phyloP scores from a whole-genome alignment of 2,329 filamentous ascomycete genomes.

The Bipolaris victoriae region DNA sequence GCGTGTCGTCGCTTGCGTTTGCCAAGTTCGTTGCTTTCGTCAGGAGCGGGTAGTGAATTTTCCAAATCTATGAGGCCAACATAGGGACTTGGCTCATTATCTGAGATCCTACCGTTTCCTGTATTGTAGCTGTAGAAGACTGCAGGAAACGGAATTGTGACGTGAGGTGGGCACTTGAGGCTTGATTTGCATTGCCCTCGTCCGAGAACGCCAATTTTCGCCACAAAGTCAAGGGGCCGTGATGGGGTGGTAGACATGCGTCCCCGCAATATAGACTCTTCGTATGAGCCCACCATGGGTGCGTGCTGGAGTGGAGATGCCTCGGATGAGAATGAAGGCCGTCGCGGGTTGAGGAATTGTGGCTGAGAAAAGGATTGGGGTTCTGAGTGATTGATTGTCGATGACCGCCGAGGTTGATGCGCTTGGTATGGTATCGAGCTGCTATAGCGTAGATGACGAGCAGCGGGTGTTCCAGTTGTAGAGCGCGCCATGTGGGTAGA shows the following conservation, averaged over 20 bases:
- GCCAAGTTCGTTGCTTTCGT: slow-evolving; percentile 50
- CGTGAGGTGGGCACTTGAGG: slow-evolving; percentile 85
- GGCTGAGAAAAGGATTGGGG: slow-evolving; percentile 52
- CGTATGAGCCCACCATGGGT: slow-evolving; percentile 96
- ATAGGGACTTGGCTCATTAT: slow-evolving; percentile 93
- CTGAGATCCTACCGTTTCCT: slow-evolving; percentile 69
- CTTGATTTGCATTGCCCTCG: slow-evolving; percentile 86
- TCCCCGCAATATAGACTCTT: slow-evolving; percentile 92
- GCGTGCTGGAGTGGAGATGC: slow-evolving; percentile 81
- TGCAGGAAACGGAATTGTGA: slow-evolving; percentile 87
- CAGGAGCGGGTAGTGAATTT: slow-evolving; percentile 68
- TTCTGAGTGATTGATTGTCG: slow-evolving; percentile 61
- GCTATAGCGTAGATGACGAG: slow-evolving; percentile 61
- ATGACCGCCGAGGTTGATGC: slow-evolving; percentile 77
- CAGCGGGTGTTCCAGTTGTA: slow-evolving; percentile 39
- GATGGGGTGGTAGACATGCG: slow-evolving; percentile 97
- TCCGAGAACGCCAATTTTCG: slow-evolving; percentile 92
- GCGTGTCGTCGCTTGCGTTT: slow-evolving; percentile 51
- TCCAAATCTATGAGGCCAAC: slow-evolving; percentile 93
- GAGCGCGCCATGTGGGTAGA: slow-evolving; percentile 48
- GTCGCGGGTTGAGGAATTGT: slow-evolving; percentile 58
- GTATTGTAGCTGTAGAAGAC: slow-evolving; percentile 93
- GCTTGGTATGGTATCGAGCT: slow-evolving; percentile 71
- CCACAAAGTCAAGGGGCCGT: slow-evolving; percentile 88
- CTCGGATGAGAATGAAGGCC: slow-evolving; percentile 77